Conservation (phyloP, 2,329 filamentous ascomycete genomes). For the Madurella fahalii region DNA sequence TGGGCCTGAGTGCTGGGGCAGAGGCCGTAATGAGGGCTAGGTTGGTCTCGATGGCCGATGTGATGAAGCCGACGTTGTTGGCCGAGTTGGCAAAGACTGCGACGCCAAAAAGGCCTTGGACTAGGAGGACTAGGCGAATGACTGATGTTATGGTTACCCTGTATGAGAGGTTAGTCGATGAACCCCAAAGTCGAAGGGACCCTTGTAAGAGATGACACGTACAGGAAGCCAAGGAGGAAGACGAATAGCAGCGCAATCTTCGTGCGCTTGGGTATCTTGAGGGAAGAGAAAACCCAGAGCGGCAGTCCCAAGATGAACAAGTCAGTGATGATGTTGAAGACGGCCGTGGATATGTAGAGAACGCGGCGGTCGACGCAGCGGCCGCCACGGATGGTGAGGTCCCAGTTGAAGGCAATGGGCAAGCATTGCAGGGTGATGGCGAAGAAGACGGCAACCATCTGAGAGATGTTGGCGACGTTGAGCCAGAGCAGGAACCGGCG, state of each 20-base stretch:
- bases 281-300: constrained; percentile 32
- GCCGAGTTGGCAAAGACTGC: constrained; percentile 25
- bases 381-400: constrained; percentile 37
- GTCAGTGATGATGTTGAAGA: constrained; percentile 49
- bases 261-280: constrained; percentile 29
- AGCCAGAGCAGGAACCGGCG: constrained; percentile 29
- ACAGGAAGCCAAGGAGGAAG: constrained; percentile 33
- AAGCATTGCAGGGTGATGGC: constrained; percentile 37
- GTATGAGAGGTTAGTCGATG: neutral
- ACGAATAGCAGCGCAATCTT: constrained; percentile 32
- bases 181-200: neutral
- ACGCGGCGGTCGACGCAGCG: constrained; percentile 33
- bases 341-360: constrained; percentile 34
- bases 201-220: constrained; percentile 7
- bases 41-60: constrained; percentile 39
- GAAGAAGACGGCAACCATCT: constrained; percentile 32
- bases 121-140: constrained; percentile 32
- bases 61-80: constrained; percentile 34
- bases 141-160: constrained; percentile 36
- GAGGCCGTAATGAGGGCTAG: constrained; percentile 41
- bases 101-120: constrained; percentile 32
- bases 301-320: constrained; percentile 41
- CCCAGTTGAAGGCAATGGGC: constrained; percentile 43
- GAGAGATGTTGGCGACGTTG: constrained; percentile 30
- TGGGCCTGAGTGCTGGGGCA: constrained; percentile 38